Evolutionary conservation across 495 filamentous ascomycete species (phyloP), one percentile per base, ranked within the genome.

Genomic region (Schizothecium vesticola): DNA sequence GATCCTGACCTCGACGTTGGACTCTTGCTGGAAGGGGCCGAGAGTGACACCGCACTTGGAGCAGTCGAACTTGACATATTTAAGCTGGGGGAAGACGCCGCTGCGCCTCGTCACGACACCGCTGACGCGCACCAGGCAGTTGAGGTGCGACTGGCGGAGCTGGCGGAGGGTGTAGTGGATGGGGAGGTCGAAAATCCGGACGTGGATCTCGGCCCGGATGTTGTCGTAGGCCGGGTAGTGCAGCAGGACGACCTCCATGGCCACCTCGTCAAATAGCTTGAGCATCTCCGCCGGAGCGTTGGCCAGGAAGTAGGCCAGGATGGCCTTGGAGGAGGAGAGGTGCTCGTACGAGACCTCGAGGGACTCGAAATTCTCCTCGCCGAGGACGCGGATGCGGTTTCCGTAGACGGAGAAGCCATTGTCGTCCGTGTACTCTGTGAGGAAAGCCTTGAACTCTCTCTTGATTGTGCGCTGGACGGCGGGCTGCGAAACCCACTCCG

Each of bases 51-150:
- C 90, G 79, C 96, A 99, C 81, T 97, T 99, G 51, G 82, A 85
- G 81, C 96, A 99, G 79, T 96, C 89, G 75, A 99, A 98, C 81
- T 95, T 95, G 74, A 99, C 91, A 75, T 97, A 97, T 78, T 98
- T 97, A 64, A 99, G 80, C 79, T 99, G 96, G 1, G 96, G 96
- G 81, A 99, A 99, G 63, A 99, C 96, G 59, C 96, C 96, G n/a
- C 89, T 94, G 64, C 96, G 88, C 64, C 96, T 89, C 26, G 96
- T 99, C 64, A 99, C 96, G 3, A 98, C 96, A 70, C 96, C 96
- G 73, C 88, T 90, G 59, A 98, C 96, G 36, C 95, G 91, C 36
- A 99, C 91, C 8, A 99, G 86, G 74, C 94, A 97, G 84, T 98
- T 98, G 67, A 99, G 89, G 75, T 99, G 96, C 9, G 91, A 91